phyloP scores from a whole-genome alignment of 1,139 yeast genomes.

The Protomyces gravidus region DNA sequence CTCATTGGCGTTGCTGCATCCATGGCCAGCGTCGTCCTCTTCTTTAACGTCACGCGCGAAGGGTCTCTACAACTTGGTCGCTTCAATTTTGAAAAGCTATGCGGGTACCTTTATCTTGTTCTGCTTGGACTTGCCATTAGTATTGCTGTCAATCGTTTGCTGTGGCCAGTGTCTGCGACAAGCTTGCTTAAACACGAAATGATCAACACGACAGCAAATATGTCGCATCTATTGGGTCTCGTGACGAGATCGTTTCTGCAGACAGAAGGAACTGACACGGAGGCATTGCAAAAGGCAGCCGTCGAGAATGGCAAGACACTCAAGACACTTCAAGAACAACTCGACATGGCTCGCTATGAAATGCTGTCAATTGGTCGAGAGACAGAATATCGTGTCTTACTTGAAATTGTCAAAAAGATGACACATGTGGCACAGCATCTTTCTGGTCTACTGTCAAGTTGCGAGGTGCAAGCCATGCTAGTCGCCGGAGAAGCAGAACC shows the following conservation, averaged over 20 bases:
- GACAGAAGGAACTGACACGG: neutral
- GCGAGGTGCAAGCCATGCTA: slow-evolving; percentile 19
- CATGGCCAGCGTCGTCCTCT: slow-evolving; percentile 65
- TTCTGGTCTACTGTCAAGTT: slow-evolving; percentile 59
- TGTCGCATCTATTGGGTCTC: slow-evolving; percentile 52
- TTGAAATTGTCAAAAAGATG: slow-evolving; percentile 51
- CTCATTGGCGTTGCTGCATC: slow-evolving; percentile 80
- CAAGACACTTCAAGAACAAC: slow-evolving; percentile 44
- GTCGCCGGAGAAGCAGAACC: slow-evolving; percentile 19
- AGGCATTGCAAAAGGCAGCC: slow-evolving; percentile 11
- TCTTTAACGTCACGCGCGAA: slow-evolving; percentile 71
- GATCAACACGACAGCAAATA: slow-evolving; percentile 52
- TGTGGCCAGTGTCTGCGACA: slow-evolving; percentile 65
- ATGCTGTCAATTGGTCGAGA: slow-evolving; percentile 54
- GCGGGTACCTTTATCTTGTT: slow-evolving; percentile 58
- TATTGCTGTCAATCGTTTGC: slow-evolving; percentile 53
- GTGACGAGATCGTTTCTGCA: slow-evolving; percentile 54
- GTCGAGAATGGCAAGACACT: slow-evolving; percentile 45
- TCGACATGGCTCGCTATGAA: slow-evolving; percentile 65
- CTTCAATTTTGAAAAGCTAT: slow-evolving; percentile 56
- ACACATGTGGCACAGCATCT: slow-evolving; percentile 55
- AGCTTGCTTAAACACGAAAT: slow-evolving; percentile 47
- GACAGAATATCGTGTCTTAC: slow-evolving; percentile 49
- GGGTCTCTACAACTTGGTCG: slow-evolving; percentile 61
- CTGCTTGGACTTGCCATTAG: slow-evolving; percentile 59